Percentiles rank a stretch among this genome's conserved stretches.
Evolutionary conservation across 2,329 filamentous ascomycete species (phyloP).

Genomic region (Dryadomyces sulphureus): DNA sequence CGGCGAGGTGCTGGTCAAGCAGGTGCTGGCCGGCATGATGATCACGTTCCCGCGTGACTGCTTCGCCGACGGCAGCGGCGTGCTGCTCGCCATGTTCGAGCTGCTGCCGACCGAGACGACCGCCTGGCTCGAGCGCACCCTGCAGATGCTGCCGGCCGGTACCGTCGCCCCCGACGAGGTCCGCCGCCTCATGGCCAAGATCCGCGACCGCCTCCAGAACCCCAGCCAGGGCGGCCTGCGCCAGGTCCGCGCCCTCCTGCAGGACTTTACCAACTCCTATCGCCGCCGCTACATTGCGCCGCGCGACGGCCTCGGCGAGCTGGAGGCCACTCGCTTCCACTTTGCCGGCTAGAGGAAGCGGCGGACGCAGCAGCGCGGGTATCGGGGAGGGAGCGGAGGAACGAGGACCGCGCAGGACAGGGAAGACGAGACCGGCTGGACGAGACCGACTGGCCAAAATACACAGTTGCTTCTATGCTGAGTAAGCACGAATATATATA

Average conservation of each 20-base stretch:
- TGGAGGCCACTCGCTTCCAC: slow-evolving; percentile 78
- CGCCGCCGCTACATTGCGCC: slow-evolving; percentile 90
- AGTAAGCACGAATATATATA: background rate
- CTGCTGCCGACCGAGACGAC: slow-evolving; percentile 68
- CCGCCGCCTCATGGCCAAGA: slow-evolving; percentile 64
- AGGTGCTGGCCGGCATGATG: slow-evolving; percentile 96
- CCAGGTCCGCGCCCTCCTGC: slow-evolving; percentile 70
- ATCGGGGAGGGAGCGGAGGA: background rate
- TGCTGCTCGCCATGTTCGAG: slow-evolving; percentile 81
- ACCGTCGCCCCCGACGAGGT: slow-evolving; percentile 69
- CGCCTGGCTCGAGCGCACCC: slow-evolving; percentile 68
- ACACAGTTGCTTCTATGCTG: background rate
- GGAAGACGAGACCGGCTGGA: background rate
- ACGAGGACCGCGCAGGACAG: background rate
- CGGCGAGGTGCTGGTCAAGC: slow-evolving; percentile 69
- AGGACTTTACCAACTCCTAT: slow-evolving; percentile 95
- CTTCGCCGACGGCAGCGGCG: slow-evolving; percentile 85
- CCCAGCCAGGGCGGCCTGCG: slow-evolving; percentile 45
- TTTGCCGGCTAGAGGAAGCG: slow-evolving; percentile 39
- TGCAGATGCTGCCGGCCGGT: slow-evolving; percentile 69
- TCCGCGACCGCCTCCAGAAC: slow-evolving; percentile 41
- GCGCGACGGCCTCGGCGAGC: slow-evolving; percentile 70
- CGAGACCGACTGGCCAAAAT: too few relatives aligned
- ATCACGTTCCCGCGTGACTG: slow-evolving; percentile 94
- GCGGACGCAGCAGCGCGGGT: background rate